A percentile compares a stretch with the other conserved stretches of the same genome.
Conservation (phyloP, 192 early-diverging fungal species). For the Nowakowskiella sp. region DNA sequence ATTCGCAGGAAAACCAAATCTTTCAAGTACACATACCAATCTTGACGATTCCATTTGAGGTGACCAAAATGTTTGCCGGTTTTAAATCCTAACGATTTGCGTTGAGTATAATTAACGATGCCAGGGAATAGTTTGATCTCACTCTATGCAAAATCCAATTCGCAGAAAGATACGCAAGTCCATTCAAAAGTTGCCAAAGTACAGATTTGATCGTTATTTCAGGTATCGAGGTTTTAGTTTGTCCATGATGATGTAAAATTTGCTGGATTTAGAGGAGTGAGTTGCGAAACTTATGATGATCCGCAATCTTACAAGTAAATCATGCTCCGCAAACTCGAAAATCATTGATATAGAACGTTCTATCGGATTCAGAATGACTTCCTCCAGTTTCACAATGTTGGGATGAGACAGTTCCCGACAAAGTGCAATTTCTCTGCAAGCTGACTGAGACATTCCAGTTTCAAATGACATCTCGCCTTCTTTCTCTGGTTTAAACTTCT, state of each 20-base stretch:
- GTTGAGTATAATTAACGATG: neutral
- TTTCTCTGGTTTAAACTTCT: slow-evolving; percentile 95
- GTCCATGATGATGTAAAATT: slow-evolving; percentile 82
- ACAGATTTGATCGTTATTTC: slow-evolving; percentile 56
- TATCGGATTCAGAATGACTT: slow-evolving; percentile 70
- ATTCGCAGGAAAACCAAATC: neutral
- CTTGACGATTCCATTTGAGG: slow-evolving; percentile 37
- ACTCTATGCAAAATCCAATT: slow-evolving; percentile 47
- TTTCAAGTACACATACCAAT: slow-evolving; percentile 21
- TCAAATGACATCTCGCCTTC: slow-evolving; percentile 69
- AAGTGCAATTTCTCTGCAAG: slow-evolving; percentile 86
- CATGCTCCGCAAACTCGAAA: slow-evolving; percentile 95
- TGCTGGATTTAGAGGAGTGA: slow-evolving; percentile 36
- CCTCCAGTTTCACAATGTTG: slow-evolving; percentile 78
- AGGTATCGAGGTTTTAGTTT: slow-evolving; percentile 67
- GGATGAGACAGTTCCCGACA: slow-evolving; percentile 85
- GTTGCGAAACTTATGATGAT: neutral
- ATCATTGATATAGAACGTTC: slow-evolving; percentile 94
- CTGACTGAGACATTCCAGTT: slow-evolving; percentile 87
- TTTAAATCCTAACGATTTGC: slow-evolving; percentile 25
- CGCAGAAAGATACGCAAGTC: slow-evolving; percentile 42
- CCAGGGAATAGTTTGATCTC: neutral
- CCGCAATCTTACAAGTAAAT: slow-evolving; percentile 57
- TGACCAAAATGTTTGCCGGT: slow-evolving; percentile 44
- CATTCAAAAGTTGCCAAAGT: slow-evolving; percentile 47